phyloP scores from a whole-genome alignment of 441 rosid genomes.

The Pelargonium cotyledonis region DNA sequence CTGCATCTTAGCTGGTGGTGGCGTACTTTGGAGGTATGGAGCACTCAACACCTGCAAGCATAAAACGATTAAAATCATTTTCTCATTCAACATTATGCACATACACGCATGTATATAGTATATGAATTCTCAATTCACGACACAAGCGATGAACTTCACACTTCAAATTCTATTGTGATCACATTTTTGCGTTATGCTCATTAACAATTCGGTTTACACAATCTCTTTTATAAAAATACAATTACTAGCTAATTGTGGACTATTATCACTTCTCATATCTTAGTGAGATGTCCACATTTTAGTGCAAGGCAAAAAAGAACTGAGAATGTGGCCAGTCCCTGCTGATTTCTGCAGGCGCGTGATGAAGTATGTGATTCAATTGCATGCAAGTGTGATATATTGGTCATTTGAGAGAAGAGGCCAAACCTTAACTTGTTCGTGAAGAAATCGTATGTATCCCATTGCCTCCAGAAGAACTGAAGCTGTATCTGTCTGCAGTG shows the following conservation, averaged over 20 bases:
- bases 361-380: not conserved
- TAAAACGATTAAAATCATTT: slow-evolving; percentile 12
- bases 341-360: not conserved
- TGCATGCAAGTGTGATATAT: not conserved
- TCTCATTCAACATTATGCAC: not conserved
- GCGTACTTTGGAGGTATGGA: slow-evolving; percentile 63
- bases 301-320: too few relatives aligned
- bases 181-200: not conserved
- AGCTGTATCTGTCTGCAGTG: slow-evolving; percentile 86
- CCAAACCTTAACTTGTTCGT: slow-evolving; percentile 90
- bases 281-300: too few relatives aligned
- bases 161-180: not conserved
- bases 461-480: slow-evolving; percentile 80
- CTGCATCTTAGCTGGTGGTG: slow-evolving; percentile 41
- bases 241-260: too few relatives aligned
- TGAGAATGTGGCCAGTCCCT: too few relatives aligned
- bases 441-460: slow-evolving; percentile 87
- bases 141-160: not conserved
- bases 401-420: slow-evolving; percentile 9
- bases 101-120: too few relatives aligned
- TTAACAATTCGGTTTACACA: too few relatives aligned
- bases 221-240: too few relatives aligned
- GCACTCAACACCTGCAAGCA: slow-evolving; percentile 77
- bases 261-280: too few relatives aligned
- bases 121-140: too few relatives aligned